These are phyloP conservation scores for Colletotrichum kahawae DNA, from an alignment of 2,329 filamentous ascomycete genomes.

Conservation along the genomic window DNA sequence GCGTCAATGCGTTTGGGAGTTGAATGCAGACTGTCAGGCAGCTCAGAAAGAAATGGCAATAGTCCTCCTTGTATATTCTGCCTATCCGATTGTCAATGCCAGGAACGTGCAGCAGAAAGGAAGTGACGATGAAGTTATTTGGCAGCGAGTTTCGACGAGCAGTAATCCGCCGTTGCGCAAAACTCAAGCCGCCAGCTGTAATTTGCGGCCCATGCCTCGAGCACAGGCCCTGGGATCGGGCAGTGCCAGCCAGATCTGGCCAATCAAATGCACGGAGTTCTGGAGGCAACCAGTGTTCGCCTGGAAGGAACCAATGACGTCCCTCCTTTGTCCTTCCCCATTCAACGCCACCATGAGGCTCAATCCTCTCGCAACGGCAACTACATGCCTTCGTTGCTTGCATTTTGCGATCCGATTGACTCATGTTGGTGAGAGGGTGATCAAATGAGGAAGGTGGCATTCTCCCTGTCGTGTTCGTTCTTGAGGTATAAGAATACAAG, in stretches of 20 bases:
- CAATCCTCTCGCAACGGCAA: neutral
- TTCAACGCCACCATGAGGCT: neutral
- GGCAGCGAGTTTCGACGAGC: neutral
- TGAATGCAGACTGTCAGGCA: neutral
- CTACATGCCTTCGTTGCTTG: neutral
- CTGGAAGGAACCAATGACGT: neutral
- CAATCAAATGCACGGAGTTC: neutral
- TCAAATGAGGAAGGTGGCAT: neutral
- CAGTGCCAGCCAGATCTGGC: neutral
- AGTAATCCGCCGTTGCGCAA: conserved; percentile 15
- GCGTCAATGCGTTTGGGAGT: neutral
- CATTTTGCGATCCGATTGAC: neutral
- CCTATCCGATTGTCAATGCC: neutral
- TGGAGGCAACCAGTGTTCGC: neutral
- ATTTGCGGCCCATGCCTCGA: neutral
- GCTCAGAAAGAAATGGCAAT: neutral
- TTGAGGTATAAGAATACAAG: neutral
- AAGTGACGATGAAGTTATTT: neutral
- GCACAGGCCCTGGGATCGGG: neutral
- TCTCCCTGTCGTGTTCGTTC: neutral
- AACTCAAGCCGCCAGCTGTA: neutral
- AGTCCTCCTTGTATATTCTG: neutral
- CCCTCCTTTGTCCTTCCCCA: neutral
- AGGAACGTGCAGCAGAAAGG: neutral
- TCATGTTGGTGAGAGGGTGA: neutral